Percentiles rank a stretch among this genome's conserved stretches.
These are phyloP conservation scores for Pilatotrama ljubarskyi DNA, from an alignment of 768 basidiomycete species.

Conservation along the genomic window DNA sequence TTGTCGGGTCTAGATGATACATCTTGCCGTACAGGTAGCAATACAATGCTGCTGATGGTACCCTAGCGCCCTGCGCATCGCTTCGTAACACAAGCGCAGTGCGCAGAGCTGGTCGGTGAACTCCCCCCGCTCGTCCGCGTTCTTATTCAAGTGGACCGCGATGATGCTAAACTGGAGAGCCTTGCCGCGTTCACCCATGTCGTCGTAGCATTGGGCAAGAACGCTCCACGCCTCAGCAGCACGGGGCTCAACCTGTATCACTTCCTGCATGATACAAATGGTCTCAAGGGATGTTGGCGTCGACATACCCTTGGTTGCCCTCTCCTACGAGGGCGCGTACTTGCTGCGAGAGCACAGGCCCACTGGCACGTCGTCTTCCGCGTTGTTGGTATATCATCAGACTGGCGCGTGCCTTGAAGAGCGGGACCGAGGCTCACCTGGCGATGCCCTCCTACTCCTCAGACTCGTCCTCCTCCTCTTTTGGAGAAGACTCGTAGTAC, in stretches of 20 bases:
- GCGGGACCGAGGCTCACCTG: slow-evolving; percentile 39
- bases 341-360: slow-evolving; percentile 65
- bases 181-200: slow-evolving; percentile 65
- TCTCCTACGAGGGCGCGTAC: slow-evolving; percentile 76
- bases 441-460: neutral
- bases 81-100: too few species aligned
- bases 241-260: slow-evolving; percentile 90
- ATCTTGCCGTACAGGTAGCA: slow-evolving; percentile 91
- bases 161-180: slow-evolving; percentile 84
- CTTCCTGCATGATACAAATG: slow-evolving; percentile 82
- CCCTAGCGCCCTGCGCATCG: slow-evolving; percentile 61
- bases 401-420: slow-evolving; percentile 24
- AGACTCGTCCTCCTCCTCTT: neutral
- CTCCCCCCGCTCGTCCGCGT: slow-evolving; percentile 85
- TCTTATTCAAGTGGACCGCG: slow-evolving; percentile 84
- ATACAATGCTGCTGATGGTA: slow-evolving; percentile 87
- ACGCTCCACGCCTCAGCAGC: slow-evolving; percentile 85
- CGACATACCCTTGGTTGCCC: slow-evolving; percentile 85
- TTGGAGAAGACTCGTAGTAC: slow-evolving; percentile 3
- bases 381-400: slow-evolving; percentile 16
- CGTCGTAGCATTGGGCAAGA: slow-evolving; percentile 80
- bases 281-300: slow-evolving; percentile 65
- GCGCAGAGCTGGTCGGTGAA: slow-evolving; percentile 71
- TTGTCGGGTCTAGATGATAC: slow-evolving; percentile 72
- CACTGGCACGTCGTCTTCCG: slow-evolving; percentile 53